phyloP scores from a whole-genome alignment of 1,284 basidiomycete species.

The Fomitopsis schrenkii region DNA sequence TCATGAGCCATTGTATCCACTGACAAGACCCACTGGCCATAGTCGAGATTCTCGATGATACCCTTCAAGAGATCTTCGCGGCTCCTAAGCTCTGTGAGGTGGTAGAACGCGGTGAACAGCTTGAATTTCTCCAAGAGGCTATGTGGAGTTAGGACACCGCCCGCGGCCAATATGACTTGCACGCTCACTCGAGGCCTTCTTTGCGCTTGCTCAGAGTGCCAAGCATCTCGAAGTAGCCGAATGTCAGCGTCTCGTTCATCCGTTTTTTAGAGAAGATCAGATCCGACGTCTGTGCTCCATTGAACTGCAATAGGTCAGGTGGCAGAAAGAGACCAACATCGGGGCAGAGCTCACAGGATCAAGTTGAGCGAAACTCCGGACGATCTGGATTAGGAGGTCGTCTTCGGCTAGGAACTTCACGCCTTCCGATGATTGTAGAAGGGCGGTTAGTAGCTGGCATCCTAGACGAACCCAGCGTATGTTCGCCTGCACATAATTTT shows the following conservation, averaged over 20 bases:
- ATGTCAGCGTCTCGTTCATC: constrained; percentile 81
- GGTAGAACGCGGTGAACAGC: constrained; percentile 94
- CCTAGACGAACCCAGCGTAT: constrained; percentile 83
- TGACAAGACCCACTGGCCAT: constrained; percentile 62
- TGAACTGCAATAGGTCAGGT: constrained; percentile 38
- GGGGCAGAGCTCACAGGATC: constrained; percentile 66
- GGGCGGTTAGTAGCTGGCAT: constrained; percentile 77
- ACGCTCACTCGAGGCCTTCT: constrained; percentile 85
- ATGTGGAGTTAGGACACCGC: constrained; percentile 1
- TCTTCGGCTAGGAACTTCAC: constrained; percentile 85
- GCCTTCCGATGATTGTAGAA: constrained; percentile 84
- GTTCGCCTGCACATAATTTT: constrained; percentile 50
- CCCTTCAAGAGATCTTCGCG: constrained; percentile 90
- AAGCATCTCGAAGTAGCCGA: constrained; percentile 96
- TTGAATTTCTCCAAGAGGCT: constrained; percentile 90
- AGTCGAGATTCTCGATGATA: constrained; percentile 91
- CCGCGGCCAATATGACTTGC: neutral
- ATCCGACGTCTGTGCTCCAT: constrained; percentile 63
- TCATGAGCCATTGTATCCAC: neutral
- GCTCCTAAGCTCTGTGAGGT: constrained; percentile 85
- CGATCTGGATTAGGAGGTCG: constrained; percentile 81
- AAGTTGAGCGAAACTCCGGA: constrained; percentile 86
- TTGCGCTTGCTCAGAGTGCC: constrained; percentile 84
- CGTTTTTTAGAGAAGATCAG: constrained; percentile 85
- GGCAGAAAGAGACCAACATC: neutral